Conservation (phyloP, 2,329 filamentous ascomycete species). For the Hypoxylon sp. region DNA sequence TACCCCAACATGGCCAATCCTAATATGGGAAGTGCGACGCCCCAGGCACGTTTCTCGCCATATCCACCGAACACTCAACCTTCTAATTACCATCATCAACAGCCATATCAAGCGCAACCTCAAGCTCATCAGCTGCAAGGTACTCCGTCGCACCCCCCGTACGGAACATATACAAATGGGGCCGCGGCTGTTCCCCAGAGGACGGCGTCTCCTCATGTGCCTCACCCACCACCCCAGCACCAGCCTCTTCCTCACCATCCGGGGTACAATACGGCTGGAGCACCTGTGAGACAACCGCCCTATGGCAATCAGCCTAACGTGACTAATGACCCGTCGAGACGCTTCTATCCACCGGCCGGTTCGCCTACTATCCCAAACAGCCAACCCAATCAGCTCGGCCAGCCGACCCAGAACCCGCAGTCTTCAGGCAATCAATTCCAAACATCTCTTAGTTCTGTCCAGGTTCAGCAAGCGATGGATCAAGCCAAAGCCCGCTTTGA, state of each 20-base stretch:
- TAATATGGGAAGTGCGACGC: slow-evolving; percentile 58
- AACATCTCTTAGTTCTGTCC: slow-evolving; percentile 50
- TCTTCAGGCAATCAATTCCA: slow-evolving; percentile 43
- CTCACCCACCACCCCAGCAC: slow-evolving; percentile 48
- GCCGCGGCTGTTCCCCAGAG: slow-evolving; percentile 44
- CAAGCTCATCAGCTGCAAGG: slow-evolving; percentile 40
- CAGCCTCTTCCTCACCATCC: slow-evolving; percentile 48
- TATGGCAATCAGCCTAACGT: slow-evolving; percentile 48
- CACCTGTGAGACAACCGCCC: slow-evolving; percentile 48
- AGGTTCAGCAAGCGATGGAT: slow-evolving; percentile 53
- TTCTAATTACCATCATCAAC: slow-evolving; percentile 43
- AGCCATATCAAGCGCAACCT: slow-evolving; percentile 48
- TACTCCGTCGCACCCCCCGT: slow-evolving; percentile 49
- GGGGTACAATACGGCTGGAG: slow-evolving; percentile 46
- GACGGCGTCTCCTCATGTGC: slow-evolving; percentile 50
- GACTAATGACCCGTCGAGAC: slow-evolving; percentile 44
- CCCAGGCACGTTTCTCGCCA: slow-evolving; percentile 51
- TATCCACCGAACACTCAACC: slow-evolving; percentile 48
- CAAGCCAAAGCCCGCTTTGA: slow-evolving; percentile 52
- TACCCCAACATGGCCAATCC: slow-evolving; percentile 54
- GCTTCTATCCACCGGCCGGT: slow-evolving; percentile 46
- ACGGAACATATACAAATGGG: slow-evolving; percentile 50
- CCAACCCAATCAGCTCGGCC: slow-evolving; percentile 43
- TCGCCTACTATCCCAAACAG: slow-evolving; percentile 47
- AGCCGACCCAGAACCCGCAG: slow-evolving; percentile 25